Evolutionary conservation across 2,329 filamentous ascomycete genomes (phyloP).

Genomic region (Aspergillus neotritici): DNA sequence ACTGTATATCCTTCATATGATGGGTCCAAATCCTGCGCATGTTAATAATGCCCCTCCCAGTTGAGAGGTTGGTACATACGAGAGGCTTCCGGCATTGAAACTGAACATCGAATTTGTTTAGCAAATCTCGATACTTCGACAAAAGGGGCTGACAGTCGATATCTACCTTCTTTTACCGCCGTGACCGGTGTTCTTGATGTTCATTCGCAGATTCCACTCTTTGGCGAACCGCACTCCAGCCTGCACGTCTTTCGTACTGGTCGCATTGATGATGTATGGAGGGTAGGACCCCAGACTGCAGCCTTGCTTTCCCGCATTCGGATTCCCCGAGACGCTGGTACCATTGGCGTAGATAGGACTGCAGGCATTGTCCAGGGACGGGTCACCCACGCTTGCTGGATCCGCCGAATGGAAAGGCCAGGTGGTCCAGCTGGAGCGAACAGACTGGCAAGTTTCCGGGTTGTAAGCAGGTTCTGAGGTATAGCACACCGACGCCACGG

Average conservation of each 20-base stretch:
- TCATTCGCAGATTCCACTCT: constrained; percentile 26
- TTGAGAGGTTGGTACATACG: neutral
- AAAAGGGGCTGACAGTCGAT: no score
- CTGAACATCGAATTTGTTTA: no score
- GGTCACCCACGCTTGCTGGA: constrained; percentile 19
- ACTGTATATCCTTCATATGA: constrained; percentile 32
- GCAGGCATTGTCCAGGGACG: constrained; percentile 21
- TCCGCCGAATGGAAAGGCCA: constrained; percentile 19
- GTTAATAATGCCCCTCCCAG: constrained; percentile 19
- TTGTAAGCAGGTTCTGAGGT: constrained; percentile 18
- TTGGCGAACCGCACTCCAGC: constrained; percentile 21
- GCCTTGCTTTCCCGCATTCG: neutral
- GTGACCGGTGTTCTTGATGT: constrained; percentile 52
- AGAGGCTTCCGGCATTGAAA: no score
- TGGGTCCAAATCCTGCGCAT: constrained; percentile 40
- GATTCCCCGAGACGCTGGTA: constrained; percentile 11
- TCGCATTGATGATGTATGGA: constrained; percentile 24
- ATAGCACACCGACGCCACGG: constrained; percentile 27
- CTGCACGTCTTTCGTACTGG: constrained; percentile 17
- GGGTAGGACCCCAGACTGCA: constrained; percentile 16
- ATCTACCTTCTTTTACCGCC: constrained; percentile 33
- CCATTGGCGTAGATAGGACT: constrained; percentile 17
- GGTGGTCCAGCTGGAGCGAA: constrained; percentile 17
- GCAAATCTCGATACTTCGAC: no score
- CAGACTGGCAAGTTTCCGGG: constrained; percentile 13